Conservation (phyloP, 345 rosid genomes). For the Capsella bursapastoris region DNA sequence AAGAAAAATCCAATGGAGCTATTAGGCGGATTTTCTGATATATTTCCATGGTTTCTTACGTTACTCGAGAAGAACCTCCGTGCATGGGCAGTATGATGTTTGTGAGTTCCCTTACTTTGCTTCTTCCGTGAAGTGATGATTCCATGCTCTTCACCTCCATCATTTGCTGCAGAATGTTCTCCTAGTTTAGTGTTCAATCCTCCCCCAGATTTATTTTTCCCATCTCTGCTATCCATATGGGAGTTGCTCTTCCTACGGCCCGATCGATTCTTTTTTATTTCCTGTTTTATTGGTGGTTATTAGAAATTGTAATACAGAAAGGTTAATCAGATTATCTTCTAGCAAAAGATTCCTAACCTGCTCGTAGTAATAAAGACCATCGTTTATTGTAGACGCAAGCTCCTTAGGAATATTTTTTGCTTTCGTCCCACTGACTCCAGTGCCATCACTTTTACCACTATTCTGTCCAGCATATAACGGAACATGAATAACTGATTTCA, state of each 20-base stretch:
- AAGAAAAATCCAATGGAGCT: slow-evolving; percentile 94
- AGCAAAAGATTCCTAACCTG: slow-evolving; percentile 56
- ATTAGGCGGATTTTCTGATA: slow-evolving; percentile 97
- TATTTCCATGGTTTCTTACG: slow-evolving; percentile 67
- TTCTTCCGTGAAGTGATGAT: slow-evolving; percentile 55
- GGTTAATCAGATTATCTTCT: neutral
- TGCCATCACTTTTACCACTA: slow-evolving; percentile 58
- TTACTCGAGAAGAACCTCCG: slow-evolving; percentile 86
- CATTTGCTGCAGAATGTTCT: slow-evolving; percentile 54
- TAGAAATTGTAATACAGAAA: slow-evolving; percentile 21
- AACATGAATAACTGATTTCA: slow-evolving; percentile 32
- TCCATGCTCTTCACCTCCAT: slow-evolving; percentile 67
- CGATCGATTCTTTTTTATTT: slow-evolving; percentile 67
- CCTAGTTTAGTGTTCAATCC: slow-evolving; percentile 51
- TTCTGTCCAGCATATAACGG: slow-evolving; percentile 62
- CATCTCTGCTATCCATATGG: slow-evolving; percentile 65
- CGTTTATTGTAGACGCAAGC: slow-evolving; percentile 85
- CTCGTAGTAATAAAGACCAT: slow-evolving; percentile 91
- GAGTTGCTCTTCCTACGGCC: slow-evolving; percentile 57
- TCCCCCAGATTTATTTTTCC: slow-evolving; percentile 51
- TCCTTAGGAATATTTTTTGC: slow-evolving; percentile 69
- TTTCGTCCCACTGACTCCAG: slow-evolving; percentile 49
- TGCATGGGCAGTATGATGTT: slow-evolving; percentile 65
- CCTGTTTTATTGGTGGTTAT: slow-evolving; percentile 52
- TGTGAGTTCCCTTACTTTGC: slow-evolving; percentile 63